phyloP scores from a whole-genome alignment of 768 basidiomycete species.

The Lyophyllum decastes region DNA sequence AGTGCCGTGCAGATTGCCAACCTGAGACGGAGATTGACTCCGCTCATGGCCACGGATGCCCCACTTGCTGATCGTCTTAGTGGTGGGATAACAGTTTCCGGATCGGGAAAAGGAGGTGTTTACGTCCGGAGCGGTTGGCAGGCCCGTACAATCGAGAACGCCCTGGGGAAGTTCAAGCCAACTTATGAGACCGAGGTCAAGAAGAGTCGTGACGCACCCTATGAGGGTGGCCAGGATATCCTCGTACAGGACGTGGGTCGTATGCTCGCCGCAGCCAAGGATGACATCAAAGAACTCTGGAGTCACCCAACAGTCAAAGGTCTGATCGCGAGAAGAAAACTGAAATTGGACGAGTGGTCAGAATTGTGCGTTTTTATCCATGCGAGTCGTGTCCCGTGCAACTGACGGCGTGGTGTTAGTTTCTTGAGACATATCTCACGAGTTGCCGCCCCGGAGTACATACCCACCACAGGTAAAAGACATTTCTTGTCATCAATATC shows the following conservation, averaged over 20 bases:
- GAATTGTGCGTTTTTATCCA: slow-evolving; percentile 66
- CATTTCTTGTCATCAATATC: slow-evolving; percentile 1
- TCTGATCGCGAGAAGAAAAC: slow-evolving; percentile 64
- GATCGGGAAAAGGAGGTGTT: slow-evolving; percentile 75
- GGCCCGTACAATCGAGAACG: slow-evolving; percentile 60
- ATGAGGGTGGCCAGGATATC: slow-evolving; percentile 46
- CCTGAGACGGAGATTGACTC: slow-evolving; percentile 59
- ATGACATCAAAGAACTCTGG: slow-evolving; percentile 77
- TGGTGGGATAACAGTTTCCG: slow-evolving; percentile 71
- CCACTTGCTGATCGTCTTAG: slow-evolving; percentile 72
- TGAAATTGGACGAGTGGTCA: slow-evolving; percentile 85
- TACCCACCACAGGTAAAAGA: slow-evolving; percentile 69
- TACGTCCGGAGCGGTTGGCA: slow-evolving; percentile 86
- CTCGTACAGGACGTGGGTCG: slow-evolving; percentile 62
- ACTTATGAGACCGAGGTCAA: slow-evolving; percentile 32
- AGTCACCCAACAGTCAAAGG: slow-evolving; percentile 68
- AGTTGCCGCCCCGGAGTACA: slow-evolving; percentile 66
- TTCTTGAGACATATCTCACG: slow-evolving; percentile 76
- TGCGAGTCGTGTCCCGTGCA: background rate
- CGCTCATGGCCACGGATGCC: slow-evolving; percentile 61
- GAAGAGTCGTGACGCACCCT: slow-evolving; percentile 30
- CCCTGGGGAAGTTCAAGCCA: slow-evolving; percentile 40
- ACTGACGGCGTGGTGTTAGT: slow-evolving; percentile 37
- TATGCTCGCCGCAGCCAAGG: slow-evolving; percentile 56
- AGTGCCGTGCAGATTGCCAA: slow-evolving; percentile 47